A percentile compares a stretch with the other conserved stretches of the same genome.
Conservation (phyloP, 192 early-diverging fungal genomes). For the Rhizophagus sp. region DNA sequence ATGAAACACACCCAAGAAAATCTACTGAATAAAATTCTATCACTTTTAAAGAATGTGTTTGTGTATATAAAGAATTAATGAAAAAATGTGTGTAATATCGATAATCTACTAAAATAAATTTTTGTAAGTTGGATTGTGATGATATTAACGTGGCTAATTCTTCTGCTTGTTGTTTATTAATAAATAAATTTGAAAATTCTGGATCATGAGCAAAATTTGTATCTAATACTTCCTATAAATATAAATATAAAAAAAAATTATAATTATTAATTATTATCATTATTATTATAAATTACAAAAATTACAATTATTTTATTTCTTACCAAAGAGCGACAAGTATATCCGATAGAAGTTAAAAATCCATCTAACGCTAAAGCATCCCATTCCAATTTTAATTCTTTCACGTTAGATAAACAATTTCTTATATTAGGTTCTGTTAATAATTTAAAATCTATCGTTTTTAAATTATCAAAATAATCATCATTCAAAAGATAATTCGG, state of each 20-base stretch:
- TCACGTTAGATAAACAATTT: not conserved
- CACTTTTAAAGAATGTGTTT: not conserved
- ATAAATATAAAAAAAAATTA: not conserved
- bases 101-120: constrained; percentile 10
- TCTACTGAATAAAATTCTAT: constrained; percentile 18
- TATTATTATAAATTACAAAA: not conserved
- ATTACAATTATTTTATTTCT: no score
- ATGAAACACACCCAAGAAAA: constrained; percentile 2
- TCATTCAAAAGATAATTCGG: not conserved
- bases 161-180: not conserved
- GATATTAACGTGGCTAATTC: not conserved
- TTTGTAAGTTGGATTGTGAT: not conserved
- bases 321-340: not conserved
- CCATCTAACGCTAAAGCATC: constrained; percentile 9
- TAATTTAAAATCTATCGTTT: not conserved
- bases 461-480: constrained; percentile 11
- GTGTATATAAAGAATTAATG: not conserved
- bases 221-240: not conserved
- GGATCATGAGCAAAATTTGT: constrained; percentile 12
- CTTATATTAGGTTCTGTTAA: not conserved
- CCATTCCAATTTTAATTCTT: not conserved
- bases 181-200: not conserved
- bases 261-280: not conserved
- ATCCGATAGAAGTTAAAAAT: not conserved
- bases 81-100: constrained; percentile 9